Percentiles rank a stretch among this genome's conserved stretches.
phyloP scores from a whole-genome alignment of 2,329 filamentous ascomycete species.

The Shiraia sp. region DNA sequence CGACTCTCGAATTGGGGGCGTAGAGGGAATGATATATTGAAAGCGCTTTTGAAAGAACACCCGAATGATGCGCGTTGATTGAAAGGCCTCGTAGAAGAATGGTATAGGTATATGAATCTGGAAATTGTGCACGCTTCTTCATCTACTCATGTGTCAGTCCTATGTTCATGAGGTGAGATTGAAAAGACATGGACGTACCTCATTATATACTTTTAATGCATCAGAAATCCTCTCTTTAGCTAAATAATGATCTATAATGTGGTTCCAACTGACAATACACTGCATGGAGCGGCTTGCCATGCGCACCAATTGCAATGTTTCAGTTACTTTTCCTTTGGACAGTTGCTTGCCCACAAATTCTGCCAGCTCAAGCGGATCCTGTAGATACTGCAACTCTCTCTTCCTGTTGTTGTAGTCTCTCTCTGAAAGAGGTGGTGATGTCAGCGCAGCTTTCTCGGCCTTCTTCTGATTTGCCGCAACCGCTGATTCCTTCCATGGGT shows the following conservation, averaged over 20 bases:
- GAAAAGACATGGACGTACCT: constrained; percentile 56
- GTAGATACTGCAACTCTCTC: constrained; percentile 64
- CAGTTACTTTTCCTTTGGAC: constrained; percentile 61
- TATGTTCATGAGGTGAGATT: neutral
- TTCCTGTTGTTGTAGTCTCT: constrained; percentile 45
- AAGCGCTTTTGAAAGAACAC: constrained; percentile 70
- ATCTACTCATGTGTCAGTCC: constrained; percentile 58
- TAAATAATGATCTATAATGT: constrained; percentile 74
- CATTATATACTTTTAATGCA: constrained; percentile 85
- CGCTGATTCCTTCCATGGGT: constrained; percentile 32
- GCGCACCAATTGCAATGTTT: constrained; percentile 70
- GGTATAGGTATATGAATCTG: constrained; percentile 82
- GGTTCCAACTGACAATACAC: constrained; percentile 84
- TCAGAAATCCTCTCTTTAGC: constrained; percentile 61
- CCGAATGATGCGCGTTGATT: constrained; percentile 59
- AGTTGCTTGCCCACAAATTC: constrained; percentile 68
- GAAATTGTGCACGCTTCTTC: constrained; percentile 87
- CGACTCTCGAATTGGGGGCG: constrained; percentile 63
- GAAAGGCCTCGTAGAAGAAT: constrained; percentile 78
- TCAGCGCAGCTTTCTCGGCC: constrained; percentile 24
- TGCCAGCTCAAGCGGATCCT: constrained; percentile 74
- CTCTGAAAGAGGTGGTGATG: constrained; percentile 8
- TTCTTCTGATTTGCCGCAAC: constrained; percentile 29
- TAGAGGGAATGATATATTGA: constrained; percentile 78
- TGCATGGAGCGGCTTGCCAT: constrained; percentile 67